These are phyloP conservation scores for Aureobasidium pullulans DNA, from an alignment of 2,329 filamentous ascomycete genomes.

Conservation along the genomic window DNA sequence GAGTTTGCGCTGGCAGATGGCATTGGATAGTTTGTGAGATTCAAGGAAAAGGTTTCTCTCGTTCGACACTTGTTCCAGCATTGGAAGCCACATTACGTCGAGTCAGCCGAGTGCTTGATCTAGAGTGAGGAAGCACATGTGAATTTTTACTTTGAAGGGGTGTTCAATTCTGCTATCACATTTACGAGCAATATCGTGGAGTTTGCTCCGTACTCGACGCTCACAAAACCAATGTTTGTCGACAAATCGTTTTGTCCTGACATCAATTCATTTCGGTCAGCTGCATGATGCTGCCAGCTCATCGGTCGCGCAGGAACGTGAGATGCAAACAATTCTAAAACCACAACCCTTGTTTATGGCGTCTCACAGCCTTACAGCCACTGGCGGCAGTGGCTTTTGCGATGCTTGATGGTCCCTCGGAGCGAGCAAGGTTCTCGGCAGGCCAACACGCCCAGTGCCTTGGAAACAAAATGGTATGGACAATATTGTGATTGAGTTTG, in stretches of 20 bases:
- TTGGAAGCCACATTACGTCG: not conserved
- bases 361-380: conserved; percentile 1
- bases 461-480: not conserved
- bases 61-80: not conserved
- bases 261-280: not conserved
- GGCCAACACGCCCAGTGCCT: not conserved
- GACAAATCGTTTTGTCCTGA: not conserved
- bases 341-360: not conserved
- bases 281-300: not conserved
- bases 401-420: not conserved
- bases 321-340: not conserved
- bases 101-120: not conserved
- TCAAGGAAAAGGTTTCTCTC: not conserved
- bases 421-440: not conserved
- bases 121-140: too few species aligned
- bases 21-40: not conserved
- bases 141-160: too few species aligned
- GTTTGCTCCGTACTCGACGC: too few species aligned
- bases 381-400: not conserved
- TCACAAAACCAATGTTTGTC: not conserved
- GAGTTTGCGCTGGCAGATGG: not conserved
- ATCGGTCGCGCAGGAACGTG: not conserved
- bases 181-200: too few species aligned
- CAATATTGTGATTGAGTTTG: not conserved
- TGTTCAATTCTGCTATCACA: not conserved